Conservation (phyloP, 2,329 filamentous ascomycete genomes). For the Phaeosphaeriaceae sp. region DNA sequence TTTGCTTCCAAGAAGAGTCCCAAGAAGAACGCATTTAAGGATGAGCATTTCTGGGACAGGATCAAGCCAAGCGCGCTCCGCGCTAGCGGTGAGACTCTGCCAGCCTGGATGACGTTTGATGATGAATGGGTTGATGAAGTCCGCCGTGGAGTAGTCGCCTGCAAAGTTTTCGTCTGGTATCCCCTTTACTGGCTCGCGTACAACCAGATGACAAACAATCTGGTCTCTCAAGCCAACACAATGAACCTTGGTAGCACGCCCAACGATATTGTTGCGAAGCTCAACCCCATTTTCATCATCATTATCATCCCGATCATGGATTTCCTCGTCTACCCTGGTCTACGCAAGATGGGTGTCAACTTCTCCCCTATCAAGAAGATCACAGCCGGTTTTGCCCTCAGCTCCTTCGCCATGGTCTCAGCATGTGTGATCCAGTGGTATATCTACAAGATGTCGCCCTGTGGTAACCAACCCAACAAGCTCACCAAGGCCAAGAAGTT, state of each 20-base stretch:
- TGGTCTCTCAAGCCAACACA: constrained; percentile 71
- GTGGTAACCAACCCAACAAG: constrained; percentile 36
- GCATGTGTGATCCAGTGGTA: constrained; percentile 63
- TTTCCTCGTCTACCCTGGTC: constrained; percentile 68
- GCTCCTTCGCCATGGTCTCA: constrained; percentile 65
- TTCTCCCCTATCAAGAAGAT: constrained; percentile 82
- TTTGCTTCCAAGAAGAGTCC: constrained; percentile 48
- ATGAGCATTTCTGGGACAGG: constrained; percentile 62
- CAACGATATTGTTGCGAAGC: constrained; percentile 78
- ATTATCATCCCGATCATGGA: constrained; percentile 70
- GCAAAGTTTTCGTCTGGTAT: constrained; percentile 62
- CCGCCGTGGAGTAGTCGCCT: constrained; percentile 33
- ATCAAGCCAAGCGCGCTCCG: constrained; percentile 62
- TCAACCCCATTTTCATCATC: constrained; percentile 77
- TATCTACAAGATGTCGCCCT: constrained; percentile 51
- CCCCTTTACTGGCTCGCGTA: constrained; percentile 52
- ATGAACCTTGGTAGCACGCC: constrained; percentile 73
- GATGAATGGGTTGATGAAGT: constrained; percentile 74
- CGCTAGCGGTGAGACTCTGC: constrained; percentile 55
- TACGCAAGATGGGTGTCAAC: constrained; percentile 67
- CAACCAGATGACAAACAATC: constrained; percentile 69
- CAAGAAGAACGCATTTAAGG: constrained; percentile 31
- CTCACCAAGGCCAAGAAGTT: constrained; percentile 43
- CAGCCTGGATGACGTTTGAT: constrained; percentile 79
- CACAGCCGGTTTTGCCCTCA: constrained; percentile 70